Percentiles rank a stretch among this genome's conserved stretches.
Conservation (phyloP, 2,329 filamentous ascomycete genomes). For the Xylaria sp. region DNA sequence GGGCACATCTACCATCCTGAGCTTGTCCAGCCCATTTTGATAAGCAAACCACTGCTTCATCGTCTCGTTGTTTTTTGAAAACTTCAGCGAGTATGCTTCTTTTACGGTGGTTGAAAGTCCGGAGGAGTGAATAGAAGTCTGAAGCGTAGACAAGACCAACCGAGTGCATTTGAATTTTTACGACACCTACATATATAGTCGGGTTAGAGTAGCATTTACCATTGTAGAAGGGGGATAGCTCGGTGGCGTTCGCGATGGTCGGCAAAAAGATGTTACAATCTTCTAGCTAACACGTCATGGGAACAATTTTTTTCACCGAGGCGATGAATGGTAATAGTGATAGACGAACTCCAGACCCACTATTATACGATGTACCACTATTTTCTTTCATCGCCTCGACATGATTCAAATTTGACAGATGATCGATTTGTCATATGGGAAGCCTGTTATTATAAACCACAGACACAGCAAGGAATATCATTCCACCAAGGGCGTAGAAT, state of each 20-base stretch:
- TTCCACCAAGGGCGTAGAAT: not conserved
- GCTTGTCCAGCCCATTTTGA: slow-evolving; percentile 66
- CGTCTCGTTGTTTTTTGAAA: not conserved
- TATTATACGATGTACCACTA: too few species aligned
- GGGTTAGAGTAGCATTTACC: not conserved
- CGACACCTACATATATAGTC: not conserved
- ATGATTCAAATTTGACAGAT: not conserved
- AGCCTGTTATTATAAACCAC: not conserved
- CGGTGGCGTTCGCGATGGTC: slow-evolving; percentile 12
- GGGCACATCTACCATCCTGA: slow-evolving; percentile 56
- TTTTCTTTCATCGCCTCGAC: too few species aligned
- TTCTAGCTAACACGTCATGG: not conserved
- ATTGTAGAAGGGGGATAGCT: slow-evolving; percentile 1
- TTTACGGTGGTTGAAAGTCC: not conserved
- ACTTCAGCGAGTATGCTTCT: not conserved
- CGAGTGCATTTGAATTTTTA: not conserved
- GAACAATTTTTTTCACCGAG: not conserved
- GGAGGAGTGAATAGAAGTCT: not conserved
- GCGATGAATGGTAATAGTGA: too few species aligned
- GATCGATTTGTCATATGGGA: not conserved
- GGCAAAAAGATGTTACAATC: not conserved
- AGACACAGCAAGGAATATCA: not conserved
- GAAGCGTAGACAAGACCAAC: not conserved
- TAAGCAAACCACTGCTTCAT: slow-evolving; percentile 64
- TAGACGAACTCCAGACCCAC: too few species aligned